These are phyloP conservation scores for Protomyces lactucae-debilis DNA, from an alignment of 1,139 yeast genomes.

Conservation along the genomic window DNA sequence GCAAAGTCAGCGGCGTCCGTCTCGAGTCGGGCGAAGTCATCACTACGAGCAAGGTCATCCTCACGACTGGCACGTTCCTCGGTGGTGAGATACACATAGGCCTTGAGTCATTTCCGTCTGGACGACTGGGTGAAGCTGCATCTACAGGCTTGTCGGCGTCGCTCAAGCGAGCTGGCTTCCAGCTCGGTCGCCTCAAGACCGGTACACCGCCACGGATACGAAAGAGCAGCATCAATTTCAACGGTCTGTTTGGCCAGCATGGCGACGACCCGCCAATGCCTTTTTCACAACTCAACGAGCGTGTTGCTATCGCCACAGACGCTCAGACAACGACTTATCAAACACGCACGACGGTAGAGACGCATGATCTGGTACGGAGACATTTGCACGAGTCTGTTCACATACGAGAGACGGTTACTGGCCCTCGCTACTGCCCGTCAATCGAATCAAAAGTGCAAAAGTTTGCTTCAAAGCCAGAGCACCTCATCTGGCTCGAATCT, in stretches of 20 bases:
- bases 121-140: conserved; percentile 88
- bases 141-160: conserved; percentile 85
- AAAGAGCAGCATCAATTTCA: conserved; percentile 63
- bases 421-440: conserved; percentile 97
- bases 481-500: conserved; percentile 92
- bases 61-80: conserved; percentile 93
- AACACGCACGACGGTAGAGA: conserved; percentile 68
- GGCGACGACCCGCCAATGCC: conserved; percentile 82
- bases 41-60: conserved; percentile 62
- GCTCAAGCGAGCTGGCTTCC: conserved; percentile 67
- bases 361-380: conserved; percentile 63
- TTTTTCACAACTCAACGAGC: conserved; percentile 78
- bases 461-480: conserved; percentile 69
- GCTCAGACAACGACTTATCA: conserved; percentile 65
- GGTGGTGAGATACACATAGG: conserved; percentile 96
- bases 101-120: conserved; percentile 70
- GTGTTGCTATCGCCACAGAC: conserved; percentile 53
- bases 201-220: conserved; percentile 95
- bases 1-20: conserved; percentile 60
- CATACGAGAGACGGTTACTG: conserved; percentile 88
- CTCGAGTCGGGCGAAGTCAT: conserved; percentile 62
- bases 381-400: conserved; percentile 82
- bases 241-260: conserved; percentile 55
- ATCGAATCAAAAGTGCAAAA: conserved; percentile 82
- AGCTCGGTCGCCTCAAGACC: conserved; percentile 84